Conservation (phyloP, 306 rosid species). For the Betula pendula region DNA sequence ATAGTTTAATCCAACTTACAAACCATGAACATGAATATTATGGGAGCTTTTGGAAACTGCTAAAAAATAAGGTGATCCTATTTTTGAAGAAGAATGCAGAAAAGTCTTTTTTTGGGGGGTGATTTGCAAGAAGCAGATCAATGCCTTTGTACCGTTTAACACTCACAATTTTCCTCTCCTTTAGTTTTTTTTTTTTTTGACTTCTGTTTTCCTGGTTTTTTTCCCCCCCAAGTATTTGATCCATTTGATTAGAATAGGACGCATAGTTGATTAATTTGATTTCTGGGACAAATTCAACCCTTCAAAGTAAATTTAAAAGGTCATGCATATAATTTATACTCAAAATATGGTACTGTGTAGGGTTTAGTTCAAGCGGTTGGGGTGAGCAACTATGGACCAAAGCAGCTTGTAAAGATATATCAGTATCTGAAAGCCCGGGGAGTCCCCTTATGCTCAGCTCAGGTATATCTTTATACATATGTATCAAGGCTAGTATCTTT, state of each 20-base stretch:
- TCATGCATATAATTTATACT: slow-evolving; percentile 10
- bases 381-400: slow-evolving; percentile 95
- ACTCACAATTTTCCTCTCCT: background rate
- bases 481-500: slow-evolving; percentile 15
- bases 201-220: background rate
- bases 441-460: slow-evolving; percentile 88
- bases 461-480: slow-evolving; percentile 43
- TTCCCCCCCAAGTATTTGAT: background rate
- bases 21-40: background rate
- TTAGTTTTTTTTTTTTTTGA: background rate
- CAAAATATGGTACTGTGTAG: slow-evolving; percentile 37
- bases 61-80: background rate
- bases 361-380: slow-evolving; percentile 95
- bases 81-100: background rate
- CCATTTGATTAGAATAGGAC: background rate
- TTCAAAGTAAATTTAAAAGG: background rate
- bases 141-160: background rate
- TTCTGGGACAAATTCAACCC: background rate
- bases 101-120: background rate
- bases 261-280: background rate
- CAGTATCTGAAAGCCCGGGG: slow-evolving; percentile 79
- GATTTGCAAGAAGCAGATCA: background rate
- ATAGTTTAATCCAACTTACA: background rate
- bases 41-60: background rate
- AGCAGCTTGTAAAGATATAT: slow-evolving; percentile 78